Evolutionary conservation across 2,329 filamentous ascomycete genomes (phyloP).

Genomic region (Didymella exigua): DNA sequence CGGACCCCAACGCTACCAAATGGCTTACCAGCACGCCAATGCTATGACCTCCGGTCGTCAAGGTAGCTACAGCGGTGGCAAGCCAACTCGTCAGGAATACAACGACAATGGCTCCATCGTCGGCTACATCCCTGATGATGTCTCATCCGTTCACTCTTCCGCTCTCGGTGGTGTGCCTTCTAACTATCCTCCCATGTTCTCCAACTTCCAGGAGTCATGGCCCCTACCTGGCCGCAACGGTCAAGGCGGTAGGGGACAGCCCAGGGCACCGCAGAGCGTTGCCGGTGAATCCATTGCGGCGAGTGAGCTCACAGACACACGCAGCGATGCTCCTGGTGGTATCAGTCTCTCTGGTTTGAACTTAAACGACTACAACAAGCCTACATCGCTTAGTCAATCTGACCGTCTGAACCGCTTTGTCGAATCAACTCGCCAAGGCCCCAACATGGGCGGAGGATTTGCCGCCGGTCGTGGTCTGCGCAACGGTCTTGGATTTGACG

Average conservation of each 20-base stretch:
- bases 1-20: constrained; percentile 83
- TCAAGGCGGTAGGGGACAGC: constrained; percentile 68
- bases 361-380: constrained; percentile 72
- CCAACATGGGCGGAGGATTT: constrained; percentile 45
- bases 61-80: constrained; percentile 54
- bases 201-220: constrained; percentile 89
- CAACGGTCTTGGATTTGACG: constrained; percentile 59
- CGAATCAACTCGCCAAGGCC: constrained; percentile 76
- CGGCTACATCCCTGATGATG: constrained; percentile 95
- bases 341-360: constrained; percentile 87
- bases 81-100: constrained; percentile 58
- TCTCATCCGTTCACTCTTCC: constrained; percentile 93
- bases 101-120: constrained; percentile 85
- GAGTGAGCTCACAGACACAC: constrained; percentile 86
- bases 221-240: constrained; percentile 76
- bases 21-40: constrained; percentile 72
- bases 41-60: constrained; percentile 59
- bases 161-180: constrained; percentile 82
- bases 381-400: constrained; percentile 76
- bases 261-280: constrained; percentile 72
- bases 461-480: constrained; percentile 52
- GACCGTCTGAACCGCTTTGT: constrained; percentile 95
- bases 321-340: constrained; percentile 78
- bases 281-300: constrained; percentile 92
- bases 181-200: constrained; percentile 94